Conservation (phyloP, 2,329 filamentous ascomycete genomes). For the Gnomoniopsis sp. region DNA sequence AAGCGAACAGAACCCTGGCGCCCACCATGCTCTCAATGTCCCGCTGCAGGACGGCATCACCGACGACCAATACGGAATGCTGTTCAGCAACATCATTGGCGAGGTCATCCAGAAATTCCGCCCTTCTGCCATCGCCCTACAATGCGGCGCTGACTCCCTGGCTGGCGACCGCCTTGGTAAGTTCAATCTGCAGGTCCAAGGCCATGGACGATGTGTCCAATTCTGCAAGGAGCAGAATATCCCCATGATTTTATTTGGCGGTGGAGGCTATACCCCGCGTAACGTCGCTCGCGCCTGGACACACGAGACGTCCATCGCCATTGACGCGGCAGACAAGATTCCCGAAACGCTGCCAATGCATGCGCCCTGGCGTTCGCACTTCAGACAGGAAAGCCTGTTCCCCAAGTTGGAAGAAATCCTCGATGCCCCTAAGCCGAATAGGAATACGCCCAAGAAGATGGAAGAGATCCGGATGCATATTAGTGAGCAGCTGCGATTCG, state of each 20-base stretch:
- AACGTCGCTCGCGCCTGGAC: constrained; percentile 97
- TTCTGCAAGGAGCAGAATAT: constrained; percentile 79
- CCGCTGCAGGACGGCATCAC: constrained; percentile 88
- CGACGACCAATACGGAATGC: constrained; percentile 79
- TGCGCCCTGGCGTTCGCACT: constrained; percentile 83
- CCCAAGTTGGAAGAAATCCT: constrained; percentile 75
- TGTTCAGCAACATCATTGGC: constrained; percentile 80
- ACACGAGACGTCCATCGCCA: constrained; percentile 89
- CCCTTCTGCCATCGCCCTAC: constrained; percentile 87
- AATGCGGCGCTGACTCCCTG: constrained; percentile 93
- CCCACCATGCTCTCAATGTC: constrained; percentile 87
- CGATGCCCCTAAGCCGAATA: constrained; percentile 69
- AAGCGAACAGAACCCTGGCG: constrained; percentile 79
- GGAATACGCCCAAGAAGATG: constrained; percentile 74
- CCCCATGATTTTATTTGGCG: constrained; percentile 86
- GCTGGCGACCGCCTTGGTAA: constrained; percentile 90
- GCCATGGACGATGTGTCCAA: constrained; percentile 86
- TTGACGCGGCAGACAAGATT: constrained; percentile 69
- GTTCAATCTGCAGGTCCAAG: constrained; percentile 95
- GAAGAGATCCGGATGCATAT: constrained; percentile 74
- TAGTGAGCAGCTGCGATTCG: constrained; percentile 80
- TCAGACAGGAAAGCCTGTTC: constrained; percentile 83
- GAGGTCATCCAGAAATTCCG: constrained; percentile 77
- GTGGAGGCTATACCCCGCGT: constrained; percentile 91
- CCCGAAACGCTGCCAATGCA: constrained; percentile 71